Base-by-base conservation (phyloP, 129 eudicot genomes). In the Ambrosia trifida region DNA sequence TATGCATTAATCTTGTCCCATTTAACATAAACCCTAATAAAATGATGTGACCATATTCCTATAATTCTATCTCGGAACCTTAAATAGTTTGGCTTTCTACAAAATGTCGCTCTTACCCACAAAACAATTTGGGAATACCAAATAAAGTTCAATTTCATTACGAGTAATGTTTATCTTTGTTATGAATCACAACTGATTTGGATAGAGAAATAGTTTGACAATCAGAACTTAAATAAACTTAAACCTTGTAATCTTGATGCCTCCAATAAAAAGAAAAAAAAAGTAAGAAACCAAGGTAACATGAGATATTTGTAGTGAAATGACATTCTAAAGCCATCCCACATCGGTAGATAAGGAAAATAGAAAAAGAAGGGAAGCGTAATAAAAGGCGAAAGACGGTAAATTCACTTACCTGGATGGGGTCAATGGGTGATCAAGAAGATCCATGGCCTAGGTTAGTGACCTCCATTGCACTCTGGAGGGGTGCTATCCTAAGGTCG, bases 401-500 rank as follows among this genome's bases (percentile, higher is more conserved):
- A 19, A 19, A 53, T 0, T 19, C 60, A 77, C 76, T 77, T 77
- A 77, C 81, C 81, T 77, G 66, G 81, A 77, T 69, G 71, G 76
- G 76, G 76, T 77, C 76, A 36, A 77, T 69, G 66, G 71, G 57
- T 61, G 76, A 43, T 77, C 81, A 77, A 62, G 46, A 69, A 4
- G 66, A 56, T 24, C 47, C 72, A 69, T 69, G 76, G 71, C 72
- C 66, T 77, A 61, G 72, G 47, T 24, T 70, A 44, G 81, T 77
- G 72, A 69, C 76, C 57, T 69, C 36, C 81, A 77, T 77, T 69
- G 76, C 81, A 77, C 81, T 49, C 1, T 0, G 81, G 66, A 60
- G 58, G 81, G 81, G 81, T 69, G 76, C 81, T 52, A 7, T 5
- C n/a, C 58, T 78, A 78, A 78, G 82, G 63, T 78, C 78, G 74